phyloP scores from a whole-genome alignment of 345 rosid genomes.

The Populus euphratica region DNA sequence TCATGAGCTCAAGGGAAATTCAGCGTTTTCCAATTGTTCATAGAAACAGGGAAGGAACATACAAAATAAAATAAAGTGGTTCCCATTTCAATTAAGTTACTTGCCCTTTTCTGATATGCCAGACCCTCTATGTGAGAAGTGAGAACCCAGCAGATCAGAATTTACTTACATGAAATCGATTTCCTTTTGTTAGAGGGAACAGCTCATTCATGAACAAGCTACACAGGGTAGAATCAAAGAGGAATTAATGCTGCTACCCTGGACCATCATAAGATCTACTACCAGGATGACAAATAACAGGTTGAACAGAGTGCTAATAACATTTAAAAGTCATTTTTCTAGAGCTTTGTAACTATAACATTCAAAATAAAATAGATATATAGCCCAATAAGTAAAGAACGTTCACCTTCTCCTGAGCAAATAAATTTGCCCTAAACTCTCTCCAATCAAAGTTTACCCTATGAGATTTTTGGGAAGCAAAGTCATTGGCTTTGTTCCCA shows the following conservation, averaged over 20 bases:
- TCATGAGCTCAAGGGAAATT: not conserved
- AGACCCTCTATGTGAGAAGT: not conserved
- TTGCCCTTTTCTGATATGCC: not conserved
- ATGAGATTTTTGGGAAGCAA: conserved; percentile 51
- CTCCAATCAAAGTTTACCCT: conserved; percentile 65
- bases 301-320: not conserved
- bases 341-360: not conserved
- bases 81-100: not conserved
- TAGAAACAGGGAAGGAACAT: not conserved
- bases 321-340: not conserved
- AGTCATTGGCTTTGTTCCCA: conserved; percentile 50
- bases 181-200: not conserved
- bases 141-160: not conserved
- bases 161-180: too few species aligned
- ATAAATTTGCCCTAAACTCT: conserved; percentile 80
- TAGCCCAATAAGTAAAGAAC: conserved; percentile 3
- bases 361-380: not conserved
- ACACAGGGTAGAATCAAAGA: not conserved
- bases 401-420: conserved; percentile 69
- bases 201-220: not conserved
- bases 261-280: not conserved
- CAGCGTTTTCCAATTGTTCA: not conserved
- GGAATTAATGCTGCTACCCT: not conserved
- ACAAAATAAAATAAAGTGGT: not conserved
- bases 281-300: not conserved